phyloP scores from a whole-genome alignment of 768 basidiomycete species.

The Suillus spraguei region DNA sequence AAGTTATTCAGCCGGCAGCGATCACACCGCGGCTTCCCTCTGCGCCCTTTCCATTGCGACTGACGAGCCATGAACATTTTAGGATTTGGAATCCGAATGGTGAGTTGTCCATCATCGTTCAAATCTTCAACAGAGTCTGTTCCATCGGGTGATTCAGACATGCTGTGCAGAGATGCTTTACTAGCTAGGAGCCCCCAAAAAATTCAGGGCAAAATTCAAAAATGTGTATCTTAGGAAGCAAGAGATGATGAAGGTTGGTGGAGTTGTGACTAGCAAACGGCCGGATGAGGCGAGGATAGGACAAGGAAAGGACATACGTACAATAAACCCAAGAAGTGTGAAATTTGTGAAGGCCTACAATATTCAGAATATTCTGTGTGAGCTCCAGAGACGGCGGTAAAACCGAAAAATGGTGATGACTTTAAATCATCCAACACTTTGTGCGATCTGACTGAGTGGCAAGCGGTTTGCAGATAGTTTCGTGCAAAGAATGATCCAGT shows the following conservation, averaged over 20 bases:
- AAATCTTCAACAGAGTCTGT: constrained; percentile 41
- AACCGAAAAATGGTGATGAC: not conserved
- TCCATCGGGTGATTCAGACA: constrained; percentile 41
- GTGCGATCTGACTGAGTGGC: constrained; percentile 3
- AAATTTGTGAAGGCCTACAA: constrained; percentile 3
- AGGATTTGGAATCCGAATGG: constrained; percentile 67
- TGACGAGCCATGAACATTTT: constrained; percentile 69
- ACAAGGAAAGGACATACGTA: constrained; percentile 17
- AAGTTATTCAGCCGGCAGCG: constrained; percentile 72
- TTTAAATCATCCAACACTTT: not conserved
- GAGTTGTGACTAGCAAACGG: constrained; percentile 1
- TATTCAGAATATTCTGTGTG: not conserved
- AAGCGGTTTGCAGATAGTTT: constrained; percentile 13
- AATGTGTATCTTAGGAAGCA: not conserved
- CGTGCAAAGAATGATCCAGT: constrained; percentile 29
- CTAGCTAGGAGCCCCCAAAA: constrained; percentile 3
- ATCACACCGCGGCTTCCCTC: constrained; percentile 77
- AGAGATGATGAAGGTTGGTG: not conserved
- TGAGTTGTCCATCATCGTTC: constrained; percentile 55
- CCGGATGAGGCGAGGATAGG: constrained; percentile 14
- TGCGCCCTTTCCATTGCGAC: constrained; percentile 74
- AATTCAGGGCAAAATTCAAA: not conserved
- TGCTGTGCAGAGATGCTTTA: constrained; percentile 17
- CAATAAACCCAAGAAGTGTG: constrained; percentile 14
- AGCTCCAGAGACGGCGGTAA: not conserved